Percentiles rank a stretch among this genome's conserved stretches.
phyloP scores from a whole-genome alignment of 176 grass and related monocot genomes.

The Ensete glaucum region DNA sequence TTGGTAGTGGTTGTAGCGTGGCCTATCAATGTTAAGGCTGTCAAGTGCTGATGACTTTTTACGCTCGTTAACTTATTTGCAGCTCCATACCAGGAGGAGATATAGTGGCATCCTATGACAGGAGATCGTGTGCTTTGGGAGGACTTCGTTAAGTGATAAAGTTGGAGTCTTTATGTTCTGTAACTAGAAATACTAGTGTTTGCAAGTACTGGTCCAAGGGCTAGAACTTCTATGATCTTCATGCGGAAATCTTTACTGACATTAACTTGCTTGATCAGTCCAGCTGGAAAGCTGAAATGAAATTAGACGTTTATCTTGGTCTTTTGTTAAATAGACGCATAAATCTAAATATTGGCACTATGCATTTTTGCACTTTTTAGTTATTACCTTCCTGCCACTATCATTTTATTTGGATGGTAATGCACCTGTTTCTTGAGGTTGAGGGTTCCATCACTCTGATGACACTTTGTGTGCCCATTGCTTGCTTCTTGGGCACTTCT shows the following conservation, averaged over 20 bases:
- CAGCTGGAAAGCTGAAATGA: background rate
- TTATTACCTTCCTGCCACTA: too few relatives aligned
- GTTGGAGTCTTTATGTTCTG: background rate
- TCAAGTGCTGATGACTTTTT: background rate
- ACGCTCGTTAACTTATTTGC: background rate
- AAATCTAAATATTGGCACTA: background rate
- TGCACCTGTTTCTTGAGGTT: too few relatives aligned
- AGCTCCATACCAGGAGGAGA: background rate
- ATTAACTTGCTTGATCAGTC: constrained; percentile 1
- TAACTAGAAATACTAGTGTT: background rate
- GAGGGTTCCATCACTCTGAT: too few relatives aligned
- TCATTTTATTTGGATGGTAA: too few relatives aligned
- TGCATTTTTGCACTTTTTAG: background rate
- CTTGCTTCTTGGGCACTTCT: too few relatives aligned
- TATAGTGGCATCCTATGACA: background rate
- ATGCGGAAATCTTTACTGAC: background rate
- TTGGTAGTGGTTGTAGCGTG: background rate
- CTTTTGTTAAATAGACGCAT: background rate
- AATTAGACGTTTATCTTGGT: background rate
- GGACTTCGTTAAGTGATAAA: background rate
- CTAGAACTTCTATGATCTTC: background rate
- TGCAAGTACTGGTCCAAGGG: background rate
- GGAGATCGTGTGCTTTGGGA: background rate
- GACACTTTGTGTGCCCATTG: too few relatives aligned
- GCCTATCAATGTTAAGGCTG: background rate